Evolutionary conservation across 2,329 filamentous ascomycete genomes (phyloP), one percentile per base, ranked within the genome.

Genomic region (Helotiales sp.): DNA sequence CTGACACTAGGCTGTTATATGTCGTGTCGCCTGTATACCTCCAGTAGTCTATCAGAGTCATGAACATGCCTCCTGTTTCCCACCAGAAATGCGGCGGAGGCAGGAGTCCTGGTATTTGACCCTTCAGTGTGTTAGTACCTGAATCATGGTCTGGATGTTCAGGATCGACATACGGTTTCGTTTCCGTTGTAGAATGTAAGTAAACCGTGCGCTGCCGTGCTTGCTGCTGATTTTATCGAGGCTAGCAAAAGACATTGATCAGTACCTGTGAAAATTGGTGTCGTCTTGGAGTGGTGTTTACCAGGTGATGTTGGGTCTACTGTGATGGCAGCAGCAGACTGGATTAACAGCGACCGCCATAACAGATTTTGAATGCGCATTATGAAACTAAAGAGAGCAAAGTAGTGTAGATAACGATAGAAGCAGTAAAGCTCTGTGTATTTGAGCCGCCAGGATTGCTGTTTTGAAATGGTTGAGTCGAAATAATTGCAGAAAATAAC

Each of bases 1-100:
- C 83, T 40, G 83, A 84, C 22, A 87, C 85, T 45, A 91, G 79
- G 15, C 87, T 80, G 75, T 93, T 93, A 80, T 91, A 95, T 55
- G 84, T 83, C 5, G 83, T 81, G 75, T 95, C 91, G 28, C 88
- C 88, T 0, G 92, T 94, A 77, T 92, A 91, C 75, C 89, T 90
- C 91, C 91, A 96, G 78, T 95, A 96, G 72, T 96, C 91, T 64
- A 96, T 83, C 68, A 96, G 81, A 2, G 90, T 84, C 62, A 86
- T 87, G 79, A 89, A 83, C 82, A 94, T 87, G 84, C 90, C 79
- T 91, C 90, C 92, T 89, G 93, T 87, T 71, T 85, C 83, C 84
- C 84, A 86, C 84, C 83, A 86, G 74, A 84, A 85, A 71, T 84
- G 84, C 15, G 85, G 85, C 30, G 75, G 75, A 11, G 82, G 82